Conservation (phyloP, 2,329 filamentous ascomycete species). For the Fusarium haematococcum region DNA sequence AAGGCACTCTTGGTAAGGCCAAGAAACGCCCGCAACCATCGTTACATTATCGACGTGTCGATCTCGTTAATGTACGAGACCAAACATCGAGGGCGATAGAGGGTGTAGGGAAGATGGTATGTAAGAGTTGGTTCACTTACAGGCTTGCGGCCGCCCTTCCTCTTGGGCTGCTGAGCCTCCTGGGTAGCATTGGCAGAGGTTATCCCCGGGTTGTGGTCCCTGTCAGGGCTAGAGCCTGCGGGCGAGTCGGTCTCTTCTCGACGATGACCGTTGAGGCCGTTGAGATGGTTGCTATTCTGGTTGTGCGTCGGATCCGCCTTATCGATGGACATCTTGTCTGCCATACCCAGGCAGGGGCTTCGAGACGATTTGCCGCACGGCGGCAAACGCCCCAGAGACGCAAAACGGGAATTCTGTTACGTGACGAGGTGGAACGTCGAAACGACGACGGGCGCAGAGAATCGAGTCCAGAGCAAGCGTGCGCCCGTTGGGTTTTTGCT, state of each 20-base stretch:
- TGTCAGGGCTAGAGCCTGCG: constrained; percentile 69
- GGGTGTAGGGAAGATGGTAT: constrained; percentile 2
- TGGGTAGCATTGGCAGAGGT: constrained; percentile 52
- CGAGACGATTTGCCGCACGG: constrained; percentile 51
- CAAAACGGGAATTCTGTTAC: constrained; percentile 52
- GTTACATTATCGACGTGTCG: neutral
- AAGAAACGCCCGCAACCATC: neutral
- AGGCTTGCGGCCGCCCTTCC: constrained; percentile 97
- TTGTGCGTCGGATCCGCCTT: constrained; percentile 55
- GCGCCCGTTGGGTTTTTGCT: constrained; percentile 52
- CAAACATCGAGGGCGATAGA: neutral
- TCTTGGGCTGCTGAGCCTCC: constrained; percentile 80
- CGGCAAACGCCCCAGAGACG: constrained; percentile 52
- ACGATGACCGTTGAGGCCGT: constrained; percentile 51
- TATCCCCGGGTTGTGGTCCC: constrained; percentile 57
- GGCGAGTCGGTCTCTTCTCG: constrained; percentile 73
- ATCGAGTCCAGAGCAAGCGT: constrained; percentile 45
- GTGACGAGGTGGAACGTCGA: constrained; percentile 48
- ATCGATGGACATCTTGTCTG: constrained; percentile 76
- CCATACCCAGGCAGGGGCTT: constrained; percentile 60
- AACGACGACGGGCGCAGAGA: constrained; percentile 46
- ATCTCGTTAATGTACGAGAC: neutral
- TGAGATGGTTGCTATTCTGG: constrained; percentile 49
- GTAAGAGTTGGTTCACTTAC: constrained; percentile 68
- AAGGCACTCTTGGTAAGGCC: neutral